Conservation (phyloP, 2,329 filamentous ascomycete genomes). For the Chrysoporthe puriensis region DNA sequence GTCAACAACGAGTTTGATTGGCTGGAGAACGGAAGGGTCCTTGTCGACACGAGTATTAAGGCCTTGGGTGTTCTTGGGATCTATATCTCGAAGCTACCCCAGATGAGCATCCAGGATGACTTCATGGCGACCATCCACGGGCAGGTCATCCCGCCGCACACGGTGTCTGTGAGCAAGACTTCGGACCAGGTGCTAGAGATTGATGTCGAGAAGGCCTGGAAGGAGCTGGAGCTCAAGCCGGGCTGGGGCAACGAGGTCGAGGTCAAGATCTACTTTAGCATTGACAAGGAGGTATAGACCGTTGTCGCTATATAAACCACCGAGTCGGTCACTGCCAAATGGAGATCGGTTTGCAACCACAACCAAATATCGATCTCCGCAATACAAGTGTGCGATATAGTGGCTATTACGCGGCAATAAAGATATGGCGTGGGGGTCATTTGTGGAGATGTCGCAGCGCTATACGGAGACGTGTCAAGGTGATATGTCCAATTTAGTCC, state of each 20-base stretch:
- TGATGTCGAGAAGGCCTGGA: constrained; percentile 78
- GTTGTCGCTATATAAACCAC: background rate
- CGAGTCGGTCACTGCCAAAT: background rate
- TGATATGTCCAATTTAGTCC: background rate
- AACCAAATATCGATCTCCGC: background rate
- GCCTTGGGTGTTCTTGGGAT: constrained; percentile 77
- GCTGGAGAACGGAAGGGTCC: constrained; percentile 60
- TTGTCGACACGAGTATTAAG: constrained; percentile 73
- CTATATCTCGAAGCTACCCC: constrained; percentile 72
- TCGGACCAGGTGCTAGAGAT: constrained; percentile 70
- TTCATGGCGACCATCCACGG: constrained; percentile 78
- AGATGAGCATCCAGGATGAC: constrained; percentile 62
- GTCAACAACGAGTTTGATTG: constrained; percentile 63
- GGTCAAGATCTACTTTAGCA: constrained; percentile 63
- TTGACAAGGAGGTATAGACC: constrained; percentile 37
- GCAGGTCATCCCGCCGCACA: constrained; percentile 67
- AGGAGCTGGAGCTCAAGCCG: constrained; percentile 67
- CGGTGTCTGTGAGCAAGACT: constrained; percentile 61
- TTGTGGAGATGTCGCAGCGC: too few relatives aligned
- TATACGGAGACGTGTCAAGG: too few relatives aligned
- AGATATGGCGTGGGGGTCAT: background rate
- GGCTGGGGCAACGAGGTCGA: constrained; percentile 82
- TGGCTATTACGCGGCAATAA: too few relatives aligned
- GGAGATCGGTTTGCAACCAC: background rate
- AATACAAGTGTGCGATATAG: too few relatives aligned